Evolutionary conservation across 2,329 filamentous ascomycete genomes (phyloP), one percentile per base, ranked within the genome.

Genomic region (Epichloe brachyelytri): DNA sequence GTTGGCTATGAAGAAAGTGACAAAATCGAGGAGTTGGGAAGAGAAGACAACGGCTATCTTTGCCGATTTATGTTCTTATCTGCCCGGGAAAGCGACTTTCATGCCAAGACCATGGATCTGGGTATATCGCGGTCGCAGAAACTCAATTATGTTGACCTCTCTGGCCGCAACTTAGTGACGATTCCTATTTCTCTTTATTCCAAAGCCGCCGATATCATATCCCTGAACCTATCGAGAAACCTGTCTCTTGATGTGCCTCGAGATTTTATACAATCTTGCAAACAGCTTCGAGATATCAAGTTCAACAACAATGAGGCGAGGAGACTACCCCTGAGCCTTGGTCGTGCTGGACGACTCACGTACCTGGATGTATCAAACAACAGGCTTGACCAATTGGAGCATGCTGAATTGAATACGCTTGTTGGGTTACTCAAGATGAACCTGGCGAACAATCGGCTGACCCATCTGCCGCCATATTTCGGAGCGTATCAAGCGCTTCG

Each of bases 331-430:
- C 78, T 83, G 6, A 96, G 90, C 65, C 76, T 98, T 49, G 83
- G 86, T 56, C 76, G 90, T 58, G 91, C 93, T 26, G 82, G 74
- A 56, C 83, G 82, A 55, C 74, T 98, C 59, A 95, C 88, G 0
- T 90, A 88, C 61, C 76, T 98, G 54, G 93, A 98, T 64, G 83
- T 96, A 4, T 96, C 91, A 2, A 97, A 97, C 67, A 98, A 98
- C 63, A 78, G 86, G 52, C 69, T 98, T 20, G 89, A 96, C 61
- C 81, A 91, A 56, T 72, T 98, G 40, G 88, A 95, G 49, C 82
- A 91, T 59, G 88, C 88, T 4, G 85, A 93, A 52, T 76, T 98
- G 39, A 78, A 88, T 57, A 80, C 79, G 49, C 71, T 97, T 14
- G 77, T 78, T 19, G 83, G 85, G 20, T 72, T 98, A 38, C 77